These are phyloP conservation scores for Geranomyces michiganensis DNA, from an alignment of 192 early-diverging fungal genomes.

Conservation along the genomic window DNA sequence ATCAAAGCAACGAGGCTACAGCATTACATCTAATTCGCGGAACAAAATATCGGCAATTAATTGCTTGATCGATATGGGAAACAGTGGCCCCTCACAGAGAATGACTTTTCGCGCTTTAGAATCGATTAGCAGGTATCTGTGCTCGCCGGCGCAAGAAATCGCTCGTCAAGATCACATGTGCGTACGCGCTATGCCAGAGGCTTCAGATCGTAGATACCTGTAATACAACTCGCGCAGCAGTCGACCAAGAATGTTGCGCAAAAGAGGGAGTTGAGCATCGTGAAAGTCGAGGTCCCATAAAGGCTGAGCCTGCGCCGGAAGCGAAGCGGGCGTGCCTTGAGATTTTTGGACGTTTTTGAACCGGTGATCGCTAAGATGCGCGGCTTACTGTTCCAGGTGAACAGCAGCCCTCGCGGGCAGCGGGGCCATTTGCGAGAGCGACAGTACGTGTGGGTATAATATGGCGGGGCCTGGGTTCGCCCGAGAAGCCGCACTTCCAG, in stretches of 20 bases:
- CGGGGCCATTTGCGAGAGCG: constrained; percentile 24
- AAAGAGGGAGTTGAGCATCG: neutral
- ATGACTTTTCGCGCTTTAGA: constrained; percentile 83
- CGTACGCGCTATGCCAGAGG: neutral
- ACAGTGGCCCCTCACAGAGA: constrained; percentile 73
- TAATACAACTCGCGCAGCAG: constrained; percentile 19
- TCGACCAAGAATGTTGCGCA: constrained; percentile 5
- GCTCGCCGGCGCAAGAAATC: constrained; percentile 6
- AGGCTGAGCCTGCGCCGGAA: constrained; percentile 14
- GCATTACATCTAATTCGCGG: constrained; percentile 71
- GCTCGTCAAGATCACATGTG: no score
- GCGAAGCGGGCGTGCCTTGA: constrained; percentile 11
- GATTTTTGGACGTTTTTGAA: neutral
- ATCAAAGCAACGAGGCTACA: no score
- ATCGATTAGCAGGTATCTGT: constrained; percentile 74
- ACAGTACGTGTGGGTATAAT: constrained; percentile 55
- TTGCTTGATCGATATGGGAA: constrained; percentile 69
- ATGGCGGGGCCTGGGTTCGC: constrained; percentile 77
- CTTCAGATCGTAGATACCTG: neutral
- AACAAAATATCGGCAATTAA: constrained; percentile 74
- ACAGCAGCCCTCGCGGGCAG: constrained; percentile 36
- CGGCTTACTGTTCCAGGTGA: constrained; percentile 34
- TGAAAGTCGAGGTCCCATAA: constrained; percentile 17
- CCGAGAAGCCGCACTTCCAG: constrained; percentile 84
- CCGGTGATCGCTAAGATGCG: no score